A percentile compares a stretch with the other conserved stretches of the same genome.
phyloP scores from a whole-genome alignment of 2,329 filamentous ascomycete genomes.

The Alternaria brassicicola region DNA sequence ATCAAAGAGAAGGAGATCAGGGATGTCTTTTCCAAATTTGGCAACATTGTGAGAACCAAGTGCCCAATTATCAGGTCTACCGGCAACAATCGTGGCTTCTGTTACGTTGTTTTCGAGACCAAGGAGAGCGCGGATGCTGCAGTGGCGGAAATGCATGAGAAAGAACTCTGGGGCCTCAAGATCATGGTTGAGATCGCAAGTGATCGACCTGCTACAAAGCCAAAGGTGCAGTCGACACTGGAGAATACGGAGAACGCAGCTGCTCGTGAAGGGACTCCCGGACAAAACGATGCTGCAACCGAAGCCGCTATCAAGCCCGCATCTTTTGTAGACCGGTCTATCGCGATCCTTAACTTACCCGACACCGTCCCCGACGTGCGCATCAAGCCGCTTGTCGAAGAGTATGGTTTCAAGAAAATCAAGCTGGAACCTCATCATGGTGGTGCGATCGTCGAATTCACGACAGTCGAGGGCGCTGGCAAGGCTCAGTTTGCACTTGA shows the following conservation, averaged over 20 bases:
- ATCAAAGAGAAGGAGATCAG: constrained; percentile 74
- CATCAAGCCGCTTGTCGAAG: constrained; percentile 73
- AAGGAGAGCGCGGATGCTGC: constrained; percentile 70
- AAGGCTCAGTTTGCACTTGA: constrained; percentile 64
- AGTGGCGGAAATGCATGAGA: constrained; percentile 68
- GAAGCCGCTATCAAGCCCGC: constrained; percentile 22
- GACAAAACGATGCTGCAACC: constrained; percentile 34
- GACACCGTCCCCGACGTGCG: constrained; percentile 92
- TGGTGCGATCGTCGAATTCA: constrained; percentile 85
- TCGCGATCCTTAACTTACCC: constrained; percentile 83
- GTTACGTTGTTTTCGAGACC: constrained; percentile 77
- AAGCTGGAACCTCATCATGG: constrained; percentile 80
- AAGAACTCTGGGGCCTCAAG: constrained; percentile 70
- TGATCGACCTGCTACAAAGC: constrained; percentile 52
- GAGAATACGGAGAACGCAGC: constrained; percentile 52
- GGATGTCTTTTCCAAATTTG: constrained; percentile 75
- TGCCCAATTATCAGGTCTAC: constrained; percentile 68
- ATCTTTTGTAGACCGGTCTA: constrained; percentile 64
- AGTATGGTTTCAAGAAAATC: constrained; percentile 77
- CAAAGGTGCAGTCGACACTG: constrained; percentile 54
- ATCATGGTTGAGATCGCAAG: constrained; percentile 64
- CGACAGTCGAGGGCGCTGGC: constrained; percentile 71
- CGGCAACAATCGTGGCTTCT: constrained; percentile 76
- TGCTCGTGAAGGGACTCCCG: constrained; percentile 47
- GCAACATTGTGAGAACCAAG: constrained; percentile 73